Base-by-base conservation (phyloP, 495 filamentous ascomycete genomes). In the Neurospora africana region DNA sequence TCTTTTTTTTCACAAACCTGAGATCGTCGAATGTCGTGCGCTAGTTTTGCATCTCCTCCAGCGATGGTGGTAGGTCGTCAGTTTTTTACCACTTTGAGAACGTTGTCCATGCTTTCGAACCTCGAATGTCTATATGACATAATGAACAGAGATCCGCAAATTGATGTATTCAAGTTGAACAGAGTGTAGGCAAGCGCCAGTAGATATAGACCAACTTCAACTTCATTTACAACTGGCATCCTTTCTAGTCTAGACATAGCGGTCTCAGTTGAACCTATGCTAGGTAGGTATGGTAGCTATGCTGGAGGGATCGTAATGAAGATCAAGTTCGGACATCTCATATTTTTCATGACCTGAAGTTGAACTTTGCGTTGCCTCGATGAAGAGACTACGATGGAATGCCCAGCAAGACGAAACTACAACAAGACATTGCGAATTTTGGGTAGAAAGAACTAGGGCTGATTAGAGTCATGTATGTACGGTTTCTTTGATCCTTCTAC, bases 121-220 rank as follows among this genome's bases (percentile, higher is more conserved):
- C 0, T 9, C 7, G 4, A 4, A 43, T 0, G 2, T n/a, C 5
- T 0, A 43, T 9, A 5, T 5, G 7, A 9, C 17, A n/a, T 43
- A 8, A 43, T 43, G 7, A 43, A 43, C 41, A 43, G 2, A n/a
- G 17, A n/a, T 43, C 6, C 19, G 2, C 0, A n/a, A n/a, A n/a
- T 9, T n/a, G 19, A 40, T 17, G 2, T 17, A 40, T 40, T 5
- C 39, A 40, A 17, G 39, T 19, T 40, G 1, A 40, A 40, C 6
- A 5, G 2, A 40, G 39, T 17, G 15, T 17, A 40, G n/a, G n/a
- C n/a, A 40, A 2, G 39, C 2, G 13, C 15, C 4, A 10, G 19
- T 19, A 10, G 41, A 44, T 4, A 21, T 17, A 40, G n/a, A n/a
- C n/a, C n/a, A n/a, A n/a, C n/a, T n/a, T n/a, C n/a, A 5, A 53